Conservation (phyloP, 345 rosid genomes). For the Pugionium dolabratum region DNA sequence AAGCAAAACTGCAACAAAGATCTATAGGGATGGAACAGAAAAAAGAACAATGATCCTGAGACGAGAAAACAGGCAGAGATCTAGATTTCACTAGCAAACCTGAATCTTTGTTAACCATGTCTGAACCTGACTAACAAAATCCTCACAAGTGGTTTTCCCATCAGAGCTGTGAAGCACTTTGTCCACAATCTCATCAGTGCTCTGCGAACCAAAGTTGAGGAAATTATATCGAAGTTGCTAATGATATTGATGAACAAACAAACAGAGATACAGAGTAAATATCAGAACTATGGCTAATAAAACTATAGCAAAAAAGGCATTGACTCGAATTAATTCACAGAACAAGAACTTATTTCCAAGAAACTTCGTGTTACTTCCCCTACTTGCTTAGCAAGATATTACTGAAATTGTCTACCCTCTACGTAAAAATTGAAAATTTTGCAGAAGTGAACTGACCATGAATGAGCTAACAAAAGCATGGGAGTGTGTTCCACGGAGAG, state of each 20-base stretch:
- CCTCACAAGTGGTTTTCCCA: constrained; percentile 68
- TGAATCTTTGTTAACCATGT: constrained; percentile 75
- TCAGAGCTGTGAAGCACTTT: constrained; percentile 64
- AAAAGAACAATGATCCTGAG: not conserved
- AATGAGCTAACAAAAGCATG: constrained; percentile 99
- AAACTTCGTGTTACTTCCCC: not conserved
- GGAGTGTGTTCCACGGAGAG: constrained; percentile 34
- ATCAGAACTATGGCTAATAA: not conserved
- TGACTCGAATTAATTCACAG: not conserved
- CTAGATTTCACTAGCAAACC: constrained; percentile 45
- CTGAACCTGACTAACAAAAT: constrained; percentile 78
- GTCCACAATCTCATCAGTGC: constrained; percentile 83
- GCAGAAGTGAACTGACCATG: constrained; percentile 58
- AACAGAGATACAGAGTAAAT: not conserved
- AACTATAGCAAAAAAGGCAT: not conserved
- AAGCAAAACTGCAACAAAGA: not conserved
- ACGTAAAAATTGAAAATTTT: not conserved
- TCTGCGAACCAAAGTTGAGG: constrained; percentile 49
- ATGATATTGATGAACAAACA: not conserved
- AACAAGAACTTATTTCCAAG: not conserved
- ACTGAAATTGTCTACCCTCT: not conserved
- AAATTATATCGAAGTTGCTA: not conserved
- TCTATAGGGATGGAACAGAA: not conserved
- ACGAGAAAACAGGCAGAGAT: not conserved
- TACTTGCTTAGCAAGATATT: not conserved